Evolutionary conservation across 805 yeast species (phyloP).

Genomic region (Debaryomyces hansenii): DNA sequence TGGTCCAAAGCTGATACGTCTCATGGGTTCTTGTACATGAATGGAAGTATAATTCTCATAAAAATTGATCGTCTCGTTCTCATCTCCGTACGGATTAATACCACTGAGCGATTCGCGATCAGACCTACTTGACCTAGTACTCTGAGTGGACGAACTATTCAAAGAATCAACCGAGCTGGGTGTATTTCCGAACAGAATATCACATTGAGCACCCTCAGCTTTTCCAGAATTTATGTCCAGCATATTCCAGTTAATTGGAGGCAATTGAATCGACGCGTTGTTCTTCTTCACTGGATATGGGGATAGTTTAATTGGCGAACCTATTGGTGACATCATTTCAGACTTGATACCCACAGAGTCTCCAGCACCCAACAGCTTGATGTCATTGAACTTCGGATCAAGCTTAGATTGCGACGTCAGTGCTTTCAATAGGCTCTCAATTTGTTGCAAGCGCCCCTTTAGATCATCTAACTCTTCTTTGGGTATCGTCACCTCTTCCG

Average conservation of each 20-base stretch:
- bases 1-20: constrained; percentile 39
- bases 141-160: neutral
- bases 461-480: constrained; percentile 2
- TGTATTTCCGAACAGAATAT: neutral
- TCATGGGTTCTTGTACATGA: constrained; percentile 25
- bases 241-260: neutral
- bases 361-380: too few relatives aligned
- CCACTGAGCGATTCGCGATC: constrained; percentile 12
- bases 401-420: too few relatives aligned
- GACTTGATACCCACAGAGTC: too few relatives aligned
- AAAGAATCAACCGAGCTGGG: neutral
- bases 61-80: constrained; percentile 33
- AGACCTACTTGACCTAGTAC: neutral
- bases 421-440: neutral
- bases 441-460: constrained; percentile 3
- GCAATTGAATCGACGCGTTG: neutral
- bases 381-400: too few relatives aligned
- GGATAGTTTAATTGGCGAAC: too few relatives aligned
- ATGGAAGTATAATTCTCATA: constrained; percentile 34
- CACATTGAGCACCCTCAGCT: neutral
- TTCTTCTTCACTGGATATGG: too few relatives aligned
- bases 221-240: neutral
- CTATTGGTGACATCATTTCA: too few relatives aligned
- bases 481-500: neutral
- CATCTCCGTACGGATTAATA: constrained; percentile 23